phyloP scores from a whole-genome alignment of 2,329 filamentous ascomycete species.

The Thermomyces lanuginosus region DNA sequence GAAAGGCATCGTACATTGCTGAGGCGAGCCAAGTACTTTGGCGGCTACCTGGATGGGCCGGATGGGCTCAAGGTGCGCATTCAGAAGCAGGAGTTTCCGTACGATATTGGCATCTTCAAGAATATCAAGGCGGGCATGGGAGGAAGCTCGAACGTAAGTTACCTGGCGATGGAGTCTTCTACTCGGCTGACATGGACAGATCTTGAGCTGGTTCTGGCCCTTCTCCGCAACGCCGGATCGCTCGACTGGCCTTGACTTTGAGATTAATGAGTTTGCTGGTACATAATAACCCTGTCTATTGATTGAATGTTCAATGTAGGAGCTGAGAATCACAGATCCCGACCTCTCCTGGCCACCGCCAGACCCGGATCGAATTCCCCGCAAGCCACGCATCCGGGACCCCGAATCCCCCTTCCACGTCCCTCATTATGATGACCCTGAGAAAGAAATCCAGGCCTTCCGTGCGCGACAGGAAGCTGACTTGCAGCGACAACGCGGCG shows the following conservation, averaged over 20 bases:
- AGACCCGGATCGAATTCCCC: slow-evolving; percentile 33
- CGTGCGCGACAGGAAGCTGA: slow-evolving; percentile 38
- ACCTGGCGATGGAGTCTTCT: slow-evolving; percentile 3
- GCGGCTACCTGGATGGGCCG: slow-evolving; percentile 42
- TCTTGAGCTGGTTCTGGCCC: slow-evolving; percentile 46
- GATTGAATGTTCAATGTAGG: too few species aligned
- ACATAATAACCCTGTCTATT: slow-evolving; percentile 3
- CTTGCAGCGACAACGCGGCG: slow-evolving; percentile 26
- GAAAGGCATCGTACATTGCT: slow-evolving; percentile 32
- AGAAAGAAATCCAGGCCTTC: slow-evolving; percentile 37
- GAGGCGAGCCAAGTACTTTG: slow-evolving; percentile 32
- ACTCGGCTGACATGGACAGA: slow-evolving; percentile 10
- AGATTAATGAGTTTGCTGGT: slow-evolving; percentile 47
- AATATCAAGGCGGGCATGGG: slow-evolving; percentile 47
- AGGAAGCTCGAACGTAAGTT: slow-evolving; percentile 29
- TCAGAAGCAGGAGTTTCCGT: slow-evolving; percentile 46
- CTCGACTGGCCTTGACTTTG: slow-evolving; percentile 33
- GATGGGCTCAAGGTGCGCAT: slow-evolving; percentile 40
- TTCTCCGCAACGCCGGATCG: slow-evolving; percentile 35
- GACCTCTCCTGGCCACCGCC: slow-evolving; percentile 31
- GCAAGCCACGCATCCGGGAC: slow-evolving; percentile 11
- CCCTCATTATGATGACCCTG: slow-evolving; percentile 17
- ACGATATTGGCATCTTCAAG: slow-evolving; percentile 46
- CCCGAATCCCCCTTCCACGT: slow-evolving; percentile 12
- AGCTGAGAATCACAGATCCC: slow-evolving; percentile 13